Base-by-base conservation (phyloP, 2,329 filamentous ascomycete genomes). In the Ramularia endophylla region DNA sequence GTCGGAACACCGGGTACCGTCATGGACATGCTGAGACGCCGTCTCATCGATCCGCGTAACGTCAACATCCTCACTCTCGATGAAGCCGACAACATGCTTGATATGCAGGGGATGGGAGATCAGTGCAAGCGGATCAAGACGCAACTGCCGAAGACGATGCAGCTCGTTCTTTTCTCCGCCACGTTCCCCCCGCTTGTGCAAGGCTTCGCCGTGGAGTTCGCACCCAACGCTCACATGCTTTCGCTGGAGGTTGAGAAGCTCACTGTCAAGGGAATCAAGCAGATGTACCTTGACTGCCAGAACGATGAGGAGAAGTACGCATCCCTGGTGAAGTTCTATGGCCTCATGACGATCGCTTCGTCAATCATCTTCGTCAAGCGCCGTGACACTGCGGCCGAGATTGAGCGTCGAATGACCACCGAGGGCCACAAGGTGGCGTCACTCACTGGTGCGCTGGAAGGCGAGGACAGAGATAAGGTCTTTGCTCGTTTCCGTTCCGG, bases 281-380 rank as follows among this genome's bases (percentile, higher is more conserved):
- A 98, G 61, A 87, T 98, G 69, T 98, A 94, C 62, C 87, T 98
- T 63, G 92, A 98, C 65, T 97, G 90, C 58, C 78, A 85, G 16
- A 75, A 75, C 25, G 85, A 94, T 52, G 70, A 81, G 27, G 80
- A 86, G 58, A 97, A 97, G 64, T 98, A 94, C 61, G 78, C 84
- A 27, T 81, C 86, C 43, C 78, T 98, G 6, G 85, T 94, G 63
- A 87, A 90, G 61, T 84, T 98, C 45, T 98, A 98, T 62, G 89
- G 90, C 43, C 73, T 97, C 32, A 90, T 98, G 78, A 95, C 89
- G 12, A 88, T 97, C 56, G 89, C 89, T 4, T 95, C 90, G 6
- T 97, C 92, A 0, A 95, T 98, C 60, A 97, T 98, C 56, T 98
- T 98, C 60, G 90, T 97, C 64, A 87, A 94, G 85, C 92, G 85